phyloP scores from a whole-genome alignment of 495 filamentous ascomycete species.

The Darksidea phi region DNA sequence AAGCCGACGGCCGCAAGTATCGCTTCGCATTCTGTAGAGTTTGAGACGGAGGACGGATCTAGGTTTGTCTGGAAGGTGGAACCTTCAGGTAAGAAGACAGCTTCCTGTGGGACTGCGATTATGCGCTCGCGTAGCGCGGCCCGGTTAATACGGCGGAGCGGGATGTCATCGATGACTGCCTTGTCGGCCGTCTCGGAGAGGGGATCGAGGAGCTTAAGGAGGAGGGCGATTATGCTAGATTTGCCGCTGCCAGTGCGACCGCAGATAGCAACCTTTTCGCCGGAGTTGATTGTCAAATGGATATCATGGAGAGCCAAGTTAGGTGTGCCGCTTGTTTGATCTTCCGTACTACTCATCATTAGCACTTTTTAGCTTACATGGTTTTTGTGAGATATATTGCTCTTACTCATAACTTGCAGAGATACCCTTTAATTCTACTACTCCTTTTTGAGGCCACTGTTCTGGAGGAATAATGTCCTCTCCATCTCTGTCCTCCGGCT shows the following conservation, averaged over 20 bases:
- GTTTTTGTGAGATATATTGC: neutral
- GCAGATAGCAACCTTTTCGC: conserved; percentile 45
- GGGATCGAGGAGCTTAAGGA: conserved; percentile 14
- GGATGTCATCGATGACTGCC: conserved; percentile 6
- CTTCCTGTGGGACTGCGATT: conserved; percentile 49
- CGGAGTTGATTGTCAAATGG: conserved; percentile 33
- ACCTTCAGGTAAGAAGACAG: conserved; percentile 42
- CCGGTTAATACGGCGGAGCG: conserved; percentile 4
- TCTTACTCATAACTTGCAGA: conserved; percentile 12
- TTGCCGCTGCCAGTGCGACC: conserved; percentile 46
- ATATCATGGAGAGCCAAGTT: conserved; percentile 31
- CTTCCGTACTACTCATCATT: neutral
- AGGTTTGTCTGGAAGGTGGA: conserved; percentile 29
- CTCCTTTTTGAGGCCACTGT: conserved; percentile 5
- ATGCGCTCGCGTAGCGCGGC: conserved; percentile 38
- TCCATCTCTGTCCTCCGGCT: conserved; percentile 9
- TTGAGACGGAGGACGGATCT: conserved; percentile 4
- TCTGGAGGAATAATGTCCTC: conserved; percentile 11
- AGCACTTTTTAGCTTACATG: neutral
- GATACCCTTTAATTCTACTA: conserved; percentile 14
- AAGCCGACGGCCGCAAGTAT: conserved; percentile 28
- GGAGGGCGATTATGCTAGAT: conserved; percentile 24
- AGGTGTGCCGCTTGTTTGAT: neutral
- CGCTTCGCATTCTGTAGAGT: conserved; percentile 21
- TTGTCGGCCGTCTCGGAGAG: conserved; percentile 4